Base-by-base conservation (phyloP, 306 rosid species). In the Fragaria nilgerrensis region DNA sequence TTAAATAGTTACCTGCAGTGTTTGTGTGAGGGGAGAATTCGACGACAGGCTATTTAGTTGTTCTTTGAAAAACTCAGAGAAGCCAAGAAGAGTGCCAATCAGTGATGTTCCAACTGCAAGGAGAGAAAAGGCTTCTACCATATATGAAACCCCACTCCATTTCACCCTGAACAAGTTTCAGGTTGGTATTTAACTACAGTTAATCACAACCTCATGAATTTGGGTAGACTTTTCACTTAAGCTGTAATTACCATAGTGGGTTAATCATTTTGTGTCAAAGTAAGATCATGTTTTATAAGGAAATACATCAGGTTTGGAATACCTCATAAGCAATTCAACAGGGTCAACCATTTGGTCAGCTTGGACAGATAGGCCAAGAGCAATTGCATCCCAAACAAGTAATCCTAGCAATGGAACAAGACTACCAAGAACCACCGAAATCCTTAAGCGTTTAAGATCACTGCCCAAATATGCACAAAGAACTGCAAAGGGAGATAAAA, bases 391-490 rank as follows among this genome's bases (percentile, higher is more conserved):
- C 97, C 97, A 92, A 53, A 88, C 74, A 63, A 92, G 90, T 49
- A 89, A 62, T 73, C 87, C 86, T 32, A 85, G 59, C 83, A 88
- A 47, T 37, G 97, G 95, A 82, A 88, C 86, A 78, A 90, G 70
- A 78, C 95, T 85, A 52, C 95, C 95, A 55, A 88, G 77, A 74
- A 92, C 74, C 75, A 92, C 81, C 32, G 93, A 90, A 77, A 83
- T 80, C 82, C 86, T 85, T 74, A 85, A 67, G 29, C 97, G 89
- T 45, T 17, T 72, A 68, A 90, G 82, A 74, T 92, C 95, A 45
- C 90, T 87, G 13, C 87, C 97, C 87, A 90, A 75, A 85, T 92
- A 90, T 79, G 95, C 91, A 78, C 97, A 90, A 65, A 92, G 85
- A 81, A 89, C 97, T 90, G 91, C 86, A 87, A 56, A 75, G 29